Conservation (phyloP, 257 asterid species). For the Euphrasia confusa region DNA sequence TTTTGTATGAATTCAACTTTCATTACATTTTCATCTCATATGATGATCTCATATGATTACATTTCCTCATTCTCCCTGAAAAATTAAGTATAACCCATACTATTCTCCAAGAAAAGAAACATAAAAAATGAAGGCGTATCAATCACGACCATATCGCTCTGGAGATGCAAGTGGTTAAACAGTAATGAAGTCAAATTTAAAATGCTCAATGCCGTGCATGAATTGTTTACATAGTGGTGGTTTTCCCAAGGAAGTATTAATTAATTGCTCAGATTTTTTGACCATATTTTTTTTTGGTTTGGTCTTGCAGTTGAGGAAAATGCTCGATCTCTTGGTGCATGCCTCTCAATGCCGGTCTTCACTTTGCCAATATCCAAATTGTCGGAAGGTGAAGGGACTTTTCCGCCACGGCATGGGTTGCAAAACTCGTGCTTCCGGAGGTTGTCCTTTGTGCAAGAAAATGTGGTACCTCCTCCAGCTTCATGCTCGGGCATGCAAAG, state of each 20-base stretch:
- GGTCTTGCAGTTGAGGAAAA: constrained; percentile 75
- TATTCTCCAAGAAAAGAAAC: too few species aligned
- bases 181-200: too few species aligned
- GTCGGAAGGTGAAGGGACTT: constrained; percentile 96
- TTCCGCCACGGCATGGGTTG: constrained; percentile 90
- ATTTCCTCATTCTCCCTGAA: too few species aligned
- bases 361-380: constrained; percentile 79
- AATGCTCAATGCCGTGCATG: too few species aligned
- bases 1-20: too few species aligned
- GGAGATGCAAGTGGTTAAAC: too few species aligned
- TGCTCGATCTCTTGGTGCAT: constrained; percentile 96
- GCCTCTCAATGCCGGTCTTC: constrained; percentile 88
- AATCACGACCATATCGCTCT: too few species aligned
- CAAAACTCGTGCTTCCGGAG: constrained; percentile 85
- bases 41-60: too few species aligned
- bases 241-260: neutral
- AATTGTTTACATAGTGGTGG: too few species aligned
- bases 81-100: too few species aligned
- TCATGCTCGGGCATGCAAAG: constrained; percentile 98
- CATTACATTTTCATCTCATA: too few species aligned
- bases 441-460: constrained; percentile 84
- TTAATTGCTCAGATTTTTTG: constrained; percentile 18
- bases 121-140: too few species aligned
- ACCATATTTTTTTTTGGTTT: constrained; percentile 17
- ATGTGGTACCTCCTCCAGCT: constrained; percentile 99